phyloP scores from a whole-genome alignment of 2,329 filamentous ascomycete species.

The Monosporascus sp. region DNA sequence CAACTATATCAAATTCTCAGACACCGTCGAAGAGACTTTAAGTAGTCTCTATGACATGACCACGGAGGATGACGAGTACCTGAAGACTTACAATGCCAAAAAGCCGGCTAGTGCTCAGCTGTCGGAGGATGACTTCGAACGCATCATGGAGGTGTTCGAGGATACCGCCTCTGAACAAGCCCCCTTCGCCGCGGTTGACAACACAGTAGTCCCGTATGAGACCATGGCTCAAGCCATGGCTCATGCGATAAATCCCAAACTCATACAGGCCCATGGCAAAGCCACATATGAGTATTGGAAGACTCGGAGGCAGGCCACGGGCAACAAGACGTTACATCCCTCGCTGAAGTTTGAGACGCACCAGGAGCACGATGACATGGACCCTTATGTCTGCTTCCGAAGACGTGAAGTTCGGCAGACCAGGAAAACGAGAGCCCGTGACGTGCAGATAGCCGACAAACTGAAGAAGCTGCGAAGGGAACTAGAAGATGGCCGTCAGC shows the following conservation, averaged over 20 bases:
- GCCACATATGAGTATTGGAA: conserved; percentile 90
- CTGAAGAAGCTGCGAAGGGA: conserved; percentile 86
- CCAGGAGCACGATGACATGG: conserved; percentile 88
- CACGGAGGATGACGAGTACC: conserved; percentile 78
- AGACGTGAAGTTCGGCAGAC: conserved; percentile 90
- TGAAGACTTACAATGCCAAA: conserved; percentile 79
- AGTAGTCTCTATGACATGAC: conserved; percentile 92
- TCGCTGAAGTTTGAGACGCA: conserved; percentile 90
- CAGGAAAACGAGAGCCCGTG: conserved; percentile 88
- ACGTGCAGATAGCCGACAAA: conserved; percentile 92
- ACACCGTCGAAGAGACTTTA: conserved; percentile 93
- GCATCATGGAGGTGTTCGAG: conserved; percentile 92
- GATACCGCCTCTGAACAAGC: conserved; percentile 77
- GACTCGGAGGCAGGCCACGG: conserved; percentile 56
- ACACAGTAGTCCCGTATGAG: conserved; percentile 72
- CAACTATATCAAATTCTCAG: conserved; percentile 96
- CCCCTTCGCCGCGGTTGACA: conserved; percentile 86
- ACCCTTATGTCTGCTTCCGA: conserved; percentile 97
- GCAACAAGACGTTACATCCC: conserved; percentile 70
- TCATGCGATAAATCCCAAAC: conserved; percentile 42
- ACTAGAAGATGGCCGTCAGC: conserved; percentile 78
- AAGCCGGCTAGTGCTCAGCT: conserved; percentile 59
- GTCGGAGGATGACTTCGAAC: conserved; percentile 88
- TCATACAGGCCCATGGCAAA: conserved; percentile 57
- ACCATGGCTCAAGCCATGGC: conserved; percentile 66